phyloP scores from a whole-genome alignment of 345 rosid species.

The Melaleuca quinquenervia region DNA sequence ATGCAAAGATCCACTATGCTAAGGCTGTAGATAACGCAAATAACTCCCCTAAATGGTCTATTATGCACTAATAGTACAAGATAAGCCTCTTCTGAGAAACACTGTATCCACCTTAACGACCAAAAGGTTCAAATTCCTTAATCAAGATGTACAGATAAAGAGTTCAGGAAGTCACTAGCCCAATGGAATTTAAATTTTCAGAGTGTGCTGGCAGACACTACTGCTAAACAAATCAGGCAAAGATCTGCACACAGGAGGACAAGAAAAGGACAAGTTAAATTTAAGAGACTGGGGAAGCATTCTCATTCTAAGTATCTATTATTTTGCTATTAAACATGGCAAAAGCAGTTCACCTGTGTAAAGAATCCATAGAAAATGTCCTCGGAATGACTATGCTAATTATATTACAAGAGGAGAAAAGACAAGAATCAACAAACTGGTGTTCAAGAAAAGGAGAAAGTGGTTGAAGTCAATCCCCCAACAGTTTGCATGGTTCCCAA shows the following conservation, averaged over 20 bases:
- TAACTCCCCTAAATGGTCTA: not conserved
- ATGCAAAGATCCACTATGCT: not conserved
- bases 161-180: not conserved
- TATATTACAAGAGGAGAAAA: not conserved
- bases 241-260: not conserved
- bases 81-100: not conserved
- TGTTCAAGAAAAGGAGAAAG: not conserved
- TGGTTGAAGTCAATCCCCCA: not conserved
- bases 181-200: not conserved
- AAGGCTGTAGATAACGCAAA: not conserved
- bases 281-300: not conserved
- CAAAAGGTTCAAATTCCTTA: not conserved
- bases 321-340: not conserved
- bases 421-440: not conserved
- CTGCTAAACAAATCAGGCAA: not conserved
- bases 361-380: not conserved
- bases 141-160: not conserved
- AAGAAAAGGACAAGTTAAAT: not conserved
- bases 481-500: not conserved
- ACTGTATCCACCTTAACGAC: not conserved
- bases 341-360: not conserved
- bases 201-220: not conserved
- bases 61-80: not conserved
- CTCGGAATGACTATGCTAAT: not conserved
- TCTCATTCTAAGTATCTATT: not conserved